Percentiles rank a stretch among this genome's conserved stretches.
Evolutionary conservation across 371 early-diverging fungal genomes (phyloP).

Genomic region (Mucor lusitanicus): DNA sequence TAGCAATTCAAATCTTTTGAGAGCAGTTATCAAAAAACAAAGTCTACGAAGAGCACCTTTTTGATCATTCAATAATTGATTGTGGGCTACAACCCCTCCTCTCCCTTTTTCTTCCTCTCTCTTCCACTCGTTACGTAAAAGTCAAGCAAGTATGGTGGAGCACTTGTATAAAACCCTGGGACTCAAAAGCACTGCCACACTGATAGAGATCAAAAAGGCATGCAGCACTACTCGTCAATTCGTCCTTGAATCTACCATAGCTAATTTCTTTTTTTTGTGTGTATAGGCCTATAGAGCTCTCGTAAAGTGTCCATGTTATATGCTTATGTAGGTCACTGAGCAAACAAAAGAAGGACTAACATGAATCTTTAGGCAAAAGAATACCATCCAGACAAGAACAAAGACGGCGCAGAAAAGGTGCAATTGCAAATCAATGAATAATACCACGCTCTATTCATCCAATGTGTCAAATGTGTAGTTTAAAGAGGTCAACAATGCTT

Average conservation of each 20-base stretch:
- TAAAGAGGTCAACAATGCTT: conserved; percentile 11
- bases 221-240: not conserved
- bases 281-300: conserved; percentile 1
- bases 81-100: not conserved
- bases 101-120: not conserved
- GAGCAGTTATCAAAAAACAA: too few species aligned
- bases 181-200: not conserved
- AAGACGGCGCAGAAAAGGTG: conserved; percentile 14
- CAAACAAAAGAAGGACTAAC: not conserved
- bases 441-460: not conserved
- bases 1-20: too few species aligned
- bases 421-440: too few species aligned
- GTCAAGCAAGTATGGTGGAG: not conserved
- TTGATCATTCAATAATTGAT: not conserved
- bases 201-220: conserved; percentile 7
- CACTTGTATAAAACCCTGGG: conserved; percentile 1
- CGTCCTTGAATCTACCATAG: too few species aligned
- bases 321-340: too few species aligned
- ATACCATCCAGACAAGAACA: conserved; percentile 18
- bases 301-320: not conserved
- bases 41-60: too few species aligned
- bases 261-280: too few species aligned
- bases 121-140: not conserved
- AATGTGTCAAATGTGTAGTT: not conserved
- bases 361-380: not conserved